Conservation (phyloP, 2,329 filamentous ascomycete species). For the Colletotrichum cereale region DNA sequence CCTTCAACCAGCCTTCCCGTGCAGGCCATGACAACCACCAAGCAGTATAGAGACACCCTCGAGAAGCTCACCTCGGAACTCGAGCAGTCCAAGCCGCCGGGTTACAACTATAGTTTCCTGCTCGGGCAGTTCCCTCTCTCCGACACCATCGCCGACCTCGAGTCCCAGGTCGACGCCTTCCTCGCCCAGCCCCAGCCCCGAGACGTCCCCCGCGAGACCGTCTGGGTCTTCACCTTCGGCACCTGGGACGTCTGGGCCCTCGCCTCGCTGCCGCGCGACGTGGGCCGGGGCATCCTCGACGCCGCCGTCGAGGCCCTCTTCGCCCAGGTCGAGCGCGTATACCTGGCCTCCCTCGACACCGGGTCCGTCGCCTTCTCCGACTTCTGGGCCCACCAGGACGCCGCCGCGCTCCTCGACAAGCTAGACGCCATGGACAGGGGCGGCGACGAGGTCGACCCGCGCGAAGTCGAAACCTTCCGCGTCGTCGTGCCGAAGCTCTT, state of each 20-base stretch:
- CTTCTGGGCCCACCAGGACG: constrained; percentile 50
- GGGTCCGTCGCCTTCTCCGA: constrained; percentile 61
- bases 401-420: constrained; percentile 40
- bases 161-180: constrained; percentile 59
- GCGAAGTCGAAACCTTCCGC: constrained; percentile 58
- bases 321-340: constrained; percentile 60
- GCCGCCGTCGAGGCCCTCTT: constrained; percentile 56
- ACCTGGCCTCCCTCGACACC: constrained; percentile 56
- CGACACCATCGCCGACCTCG: constrained; percentile 55
- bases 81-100: constrained; percentile 50
- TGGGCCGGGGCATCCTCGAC: constrained; percentile 54
- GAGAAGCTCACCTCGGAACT: constrained; percentile 49
- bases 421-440: not conserved
- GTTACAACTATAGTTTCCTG: constrained; percentile 59
- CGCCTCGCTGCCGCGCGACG: constrained; percentile 58
- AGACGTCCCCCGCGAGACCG: constrained; percentile 57
- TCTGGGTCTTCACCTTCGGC: constrained; percentile 67
- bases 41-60: constrained; percentile 63
- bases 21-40: constrained; percentile 65
- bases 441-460: constrained; percentile 33
- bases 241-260: constrained; percentile 68
- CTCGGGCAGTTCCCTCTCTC: constrained; percentile 57
- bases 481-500: constrained; percentile 65
- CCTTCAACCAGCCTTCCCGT: constrained; percentile 59
- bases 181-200: constrained; percentile 53